Evolutionary conservation across 495 filamentous ascomycete genomes (phyloP).

Genomic region (Tuber brumale): DNA sequence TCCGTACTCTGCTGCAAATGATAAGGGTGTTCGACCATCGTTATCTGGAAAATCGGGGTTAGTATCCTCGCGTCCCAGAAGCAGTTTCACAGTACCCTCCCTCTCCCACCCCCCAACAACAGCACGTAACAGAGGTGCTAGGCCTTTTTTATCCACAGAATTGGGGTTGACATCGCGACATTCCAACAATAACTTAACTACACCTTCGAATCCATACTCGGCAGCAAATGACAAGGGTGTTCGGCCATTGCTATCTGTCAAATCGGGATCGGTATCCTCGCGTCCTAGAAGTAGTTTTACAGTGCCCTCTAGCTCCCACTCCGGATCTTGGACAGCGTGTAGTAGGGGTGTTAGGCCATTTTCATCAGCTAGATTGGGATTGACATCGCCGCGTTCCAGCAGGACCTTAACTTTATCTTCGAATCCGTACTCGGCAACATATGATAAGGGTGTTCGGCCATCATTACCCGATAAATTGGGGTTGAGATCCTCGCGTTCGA

Average conservation of each 20-base stretch:
- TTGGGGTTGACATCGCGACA: not conserved
- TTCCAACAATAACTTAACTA: not conserved
- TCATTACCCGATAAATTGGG: not conserved
- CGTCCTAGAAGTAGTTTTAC: too few species aligned
- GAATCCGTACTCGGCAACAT: not conserved
- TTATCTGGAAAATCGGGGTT: too few species aligned
- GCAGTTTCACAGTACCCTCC: not conserved
- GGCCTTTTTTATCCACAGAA: too few species aligned
- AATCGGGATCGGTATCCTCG: too few species aligned
- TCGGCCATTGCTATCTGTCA: too few species aligned
- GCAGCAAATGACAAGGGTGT: not conserved
- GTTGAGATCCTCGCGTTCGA: not conserved
- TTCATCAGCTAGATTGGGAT: not conserved
- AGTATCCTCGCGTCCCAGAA: too few species aligned
- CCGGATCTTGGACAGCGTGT: too few species aligned
- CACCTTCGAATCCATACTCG: not conserved
- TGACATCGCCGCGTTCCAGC: not conserved
- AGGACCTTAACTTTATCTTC: not conserved
- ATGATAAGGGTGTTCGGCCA: not conserved
- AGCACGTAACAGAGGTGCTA: not conserved
- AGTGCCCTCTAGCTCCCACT: too few species aligned
- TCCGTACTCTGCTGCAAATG: too few species aligned
- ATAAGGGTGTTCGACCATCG: too few species aligned
- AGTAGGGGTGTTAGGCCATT: not conserved
- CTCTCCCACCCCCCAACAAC: fast-evolving